Evolutionary conservation across 176 grass and related monocot genomes (phyloP).

Genomic region (Phoenix dactylifera): DNA sequence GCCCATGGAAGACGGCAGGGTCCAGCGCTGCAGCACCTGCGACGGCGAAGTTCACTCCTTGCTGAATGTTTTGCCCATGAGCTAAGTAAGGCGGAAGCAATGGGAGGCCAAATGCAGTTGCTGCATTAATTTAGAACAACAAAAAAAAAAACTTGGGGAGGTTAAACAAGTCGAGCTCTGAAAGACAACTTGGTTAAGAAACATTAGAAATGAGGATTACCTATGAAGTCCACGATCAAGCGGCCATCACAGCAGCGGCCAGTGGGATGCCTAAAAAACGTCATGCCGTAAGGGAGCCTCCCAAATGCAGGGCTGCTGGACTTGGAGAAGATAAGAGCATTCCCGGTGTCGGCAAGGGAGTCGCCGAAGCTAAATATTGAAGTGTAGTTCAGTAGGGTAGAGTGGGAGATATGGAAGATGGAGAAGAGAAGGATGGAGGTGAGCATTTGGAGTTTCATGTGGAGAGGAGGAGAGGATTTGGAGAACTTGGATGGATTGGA

Average conservation of each 20-base stretch:
- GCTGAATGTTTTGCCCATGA: constrained; percentile 18
- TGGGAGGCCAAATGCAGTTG: constrained; percentile 32
- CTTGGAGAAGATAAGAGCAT: constrained; percentile 21
- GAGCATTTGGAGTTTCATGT: no score
- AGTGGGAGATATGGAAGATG: neutral
- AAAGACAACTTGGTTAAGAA: no score
- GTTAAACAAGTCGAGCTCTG: neutral
- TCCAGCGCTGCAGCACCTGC: constrained; percentile 30
- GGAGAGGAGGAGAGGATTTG: no score
- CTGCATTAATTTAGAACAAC: neutral
- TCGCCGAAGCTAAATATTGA: constrained; percentile 46
- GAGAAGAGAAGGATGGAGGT: neutral
- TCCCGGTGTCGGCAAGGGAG: constrained; percentile 36
- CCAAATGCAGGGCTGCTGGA: neutral
- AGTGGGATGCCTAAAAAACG: constrained; percentile 27
- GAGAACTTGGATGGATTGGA: no score
- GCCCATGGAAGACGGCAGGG: constrained; percentile 24
- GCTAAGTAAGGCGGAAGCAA: constrained; percentile 28
- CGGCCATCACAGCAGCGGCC: constrained; percentile 44
- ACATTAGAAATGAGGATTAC: neutral
- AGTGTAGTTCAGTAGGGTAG: neutral
- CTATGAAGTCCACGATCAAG: constrained; percentile 33
- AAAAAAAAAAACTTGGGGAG: neutral
- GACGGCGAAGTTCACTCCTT: constrained; percentile 36
- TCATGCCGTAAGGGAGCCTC: constrained; percentile 26